A percentile compares a stretch with the other conserved stretches of the same genome.
These are phyloP conservation scores for Populus simonii DNA, from an alignment of 345 rosid species.

Conservation along the genomic window DNA sequence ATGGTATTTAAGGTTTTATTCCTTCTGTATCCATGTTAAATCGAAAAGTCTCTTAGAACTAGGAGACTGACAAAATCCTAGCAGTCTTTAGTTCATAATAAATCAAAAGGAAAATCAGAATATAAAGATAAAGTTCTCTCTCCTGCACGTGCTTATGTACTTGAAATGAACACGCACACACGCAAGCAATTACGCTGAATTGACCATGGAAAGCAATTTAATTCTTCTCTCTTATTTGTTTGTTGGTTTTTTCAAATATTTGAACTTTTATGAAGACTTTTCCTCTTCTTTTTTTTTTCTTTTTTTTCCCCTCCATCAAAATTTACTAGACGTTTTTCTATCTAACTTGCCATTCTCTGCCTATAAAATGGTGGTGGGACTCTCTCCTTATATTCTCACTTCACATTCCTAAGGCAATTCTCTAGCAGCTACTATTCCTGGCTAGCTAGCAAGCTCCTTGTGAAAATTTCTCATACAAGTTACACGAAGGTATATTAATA, in stretches of 20 bases:
- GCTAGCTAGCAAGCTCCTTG: background rate
- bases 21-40: no score
- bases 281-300: background rate
- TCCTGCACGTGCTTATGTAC: background rate
- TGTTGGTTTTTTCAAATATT: background rate
- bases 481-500: no score
- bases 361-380: no score
- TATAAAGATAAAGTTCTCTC: background rate
- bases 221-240: background rate
- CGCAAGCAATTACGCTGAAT: conserved; percentile 21
- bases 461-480: background rate
- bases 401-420: background rate
- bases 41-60: no score
- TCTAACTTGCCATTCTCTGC: no score
- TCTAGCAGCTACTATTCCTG: background rate
- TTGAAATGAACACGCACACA: background rate
- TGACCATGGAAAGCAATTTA: background rate
- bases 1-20: no score
- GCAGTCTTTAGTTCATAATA: no score
- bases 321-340: no score
- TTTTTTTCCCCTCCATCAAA: background rate
- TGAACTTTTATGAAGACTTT: background rate
- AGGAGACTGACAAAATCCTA: no score
- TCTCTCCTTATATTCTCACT: background rate
- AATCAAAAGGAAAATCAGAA: no score